These are phyloP conservation scores for Rhodotorula glutinis DNA, from an alignment of 1,284 basidiomycete genomes.

Conservation along the genomic window DNA sequence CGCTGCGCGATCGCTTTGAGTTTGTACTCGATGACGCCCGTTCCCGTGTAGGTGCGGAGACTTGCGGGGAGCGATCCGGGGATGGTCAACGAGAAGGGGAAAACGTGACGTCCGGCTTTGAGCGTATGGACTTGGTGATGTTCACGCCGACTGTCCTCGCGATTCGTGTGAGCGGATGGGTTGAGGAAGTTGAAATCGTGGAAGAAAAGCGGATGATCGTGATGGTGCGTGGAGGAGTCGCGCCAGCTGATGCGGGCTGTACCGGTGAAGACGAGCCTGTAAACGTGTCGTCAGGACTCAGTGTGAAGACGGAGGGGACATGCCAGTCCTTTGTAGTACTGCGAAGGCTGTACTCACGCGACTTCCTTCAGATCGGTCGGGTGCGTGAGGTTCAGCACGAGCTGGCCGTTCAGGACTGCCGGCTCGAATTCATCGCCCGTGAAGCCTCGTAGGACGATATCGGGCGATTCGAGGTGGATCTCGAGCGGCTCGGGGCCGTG, in stretches of 20 bases:
- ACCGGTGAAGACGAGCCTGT: slow-evolving; percentile 71
- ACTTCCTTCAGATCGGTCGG: slow-evolving; percentile 81
- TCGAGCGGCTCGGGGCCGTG: slow-evolving; percentile 53
- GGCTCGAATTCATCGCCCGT: slow-evolving; percentile 75
- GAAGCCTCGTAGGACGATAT: slow-evolving; percentile 69
- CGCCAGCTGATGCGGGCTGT: slow-evolving; percentile 52
- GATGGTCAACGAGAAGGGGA: slow-evolving; percentile 82
- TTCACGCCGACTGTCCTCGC: slow-evolving; percentile 53
- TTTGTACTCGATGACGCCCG: slow-evolving; percentile 74
- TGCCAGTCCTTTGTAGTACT: too few species aligned
- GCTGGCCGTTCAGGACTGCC: slow-evolving; percentile 65
- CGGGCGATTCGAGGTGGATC: slow-evolving; percentile 68
- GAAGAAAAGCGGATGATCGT: slow-evolving; percentile 41
- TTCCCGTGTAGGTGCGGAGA: slow-evolving; percentile 58
- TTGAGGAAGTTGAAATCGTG: slow-evolving; percentile 40
- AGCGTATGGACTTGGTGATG: slow-evolving; percentile 76
- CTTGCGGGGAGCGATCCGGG: slow-evolving; percentile 78
- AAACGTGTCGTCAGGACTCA: background rate
- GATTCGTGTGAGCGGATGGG: slow-evolving; percentile 37
- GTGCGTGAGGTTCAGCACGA: slow-evolving; percentile 73
- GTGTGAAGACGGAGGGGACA: too few species aligned
- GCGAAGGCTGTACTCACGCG: slow-evolving; percentile 15
- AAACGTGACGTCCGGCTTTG: slow-evolving; percentile 76
- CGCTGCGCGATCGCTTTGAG: slow-evolving; percentile 76
- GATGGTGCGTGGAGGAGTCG: slow-evolving; percentile 35